Conservation (phyloP, 2,329 filamentous ascomycete species). For the Chaetothyriales sp. region DNA sequence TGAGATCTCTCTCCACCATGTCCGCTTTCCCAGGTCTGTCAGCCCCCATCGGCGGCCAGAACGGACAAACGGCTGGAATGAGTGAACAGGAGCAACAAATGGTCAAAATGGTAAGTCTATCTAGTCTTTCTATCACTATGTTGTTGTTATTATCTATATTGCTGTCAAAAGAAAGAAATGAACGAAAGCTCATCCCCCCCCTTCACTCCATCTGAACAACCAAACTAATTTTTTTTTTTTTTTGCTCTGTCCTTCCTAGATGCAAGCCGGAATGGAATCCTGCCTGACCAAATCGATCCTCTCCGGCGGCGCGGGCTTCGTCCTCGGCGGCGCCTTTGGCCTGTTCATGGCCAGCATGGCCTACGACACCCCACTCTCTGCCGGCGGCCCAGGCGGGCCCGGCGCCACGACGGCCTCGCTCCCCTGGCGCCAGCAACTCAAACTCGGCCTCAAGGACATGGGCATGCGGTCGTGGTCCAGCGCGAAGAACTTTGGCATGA, state of each 20-base stretch:
- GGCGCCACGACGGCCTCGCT: conserved; percentile 38
- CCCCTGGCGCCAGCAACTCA: conserved; percentile 70
- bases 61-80: conserved; percentile 21
- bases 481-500: conserved; percentile 88
- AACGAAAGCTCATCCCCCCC: not conserved
- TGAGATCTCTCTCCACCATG: not conserved
- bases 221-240: not conserved
- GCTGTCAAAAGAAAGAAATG: no score
- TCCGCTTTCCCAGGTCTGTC: conserved; percentile 4
- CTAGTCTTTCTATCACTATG: not conserved
- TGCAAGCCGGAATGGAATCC: conserved; percentile 77
- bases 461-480: conserved; percentile 64
- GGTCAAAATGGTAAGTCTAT: conserved; percentile 28
- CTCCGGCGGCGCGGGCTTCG: conserved; percentile 86
- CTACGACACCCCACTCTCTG: conserved; percentile 79
- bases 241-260: conserved; percentile 32
- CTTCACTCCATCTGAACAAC: not conserved
- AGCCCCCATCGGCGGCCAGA: conserved; percentile 4
- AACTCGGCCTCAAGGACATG: conserved; percentile 86
- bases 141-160: no score
- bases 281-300: conserved; percentile 79
- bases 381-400: conserved; percentile 31
- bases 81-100: conserved; percentile 33
- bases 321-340: conserved; percentile 82
- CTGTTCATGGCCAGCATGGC: conserved; percentile 96